Base-by-base conservation (phyloP, 192 early-diverging fungal genomes). In the Umbelopsis sp. region DNA sequence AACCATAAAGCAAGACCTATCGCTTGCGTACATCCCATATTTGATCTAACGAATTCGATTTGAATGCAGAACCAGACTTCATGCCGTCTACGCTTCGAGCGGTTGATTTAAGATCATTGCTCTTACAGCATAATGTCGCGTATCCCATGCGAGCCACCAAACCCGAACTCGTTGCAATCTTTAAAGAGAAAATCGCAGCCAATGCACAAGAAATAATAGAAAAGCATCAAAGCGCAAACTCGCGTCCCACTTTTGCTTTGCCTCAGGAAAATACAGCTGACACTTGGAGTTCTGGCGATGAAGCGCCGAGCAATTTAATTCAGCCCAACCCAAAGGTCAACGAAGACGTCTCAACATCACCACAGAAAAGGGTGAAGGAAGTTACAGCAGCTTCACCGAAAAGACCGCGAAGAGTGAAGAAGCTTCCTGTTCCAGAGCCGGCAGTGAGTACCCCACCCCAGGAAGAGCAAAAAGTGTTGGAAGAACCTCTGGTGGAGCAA, bases 91-190 rank as follows among this genome's bases (percentile, higher is more conserved):
- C 55, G 2, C 30, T 61, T 11, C 21, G 55, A 35, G 55, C 55
- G 25, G 55, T 61, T 11, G 55, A 61, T 61, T 30, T 61, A 15
- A 25, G 55, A 12, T 61, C 55, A 18, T 61, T 61, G 55, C 55
- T 61, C 33, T 35, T 61, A n/a, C 55, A 61, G 18, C 55, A 61
- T 30, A 61, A 61, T 61, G 55, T 61, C 55, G 55, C 55, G 55
- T 61, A 61, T 25, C 55, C 55, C 6, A 61, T 61, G 55, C 25
- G 55, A 15, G 55, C 55, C 18, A 61, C 55, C n/a, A 61, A 61
- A 25, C 55, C 55, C 6, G 55, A 61, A 35, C 55, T 61, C 33
- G 55, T 61, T 35, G 55, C 27, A 35, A 61, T 61, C 13, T 61
- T 61, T n/a, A 61, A 61, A 25, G 55, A 61, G 16, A 22, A 37